Percentiles rank a stretch among this genome's conserved stretches.
Evolutionary conservation across 1,139 yeast genomes (phyloP).

Genomic region (Eremothecium gossypii): DNA sequence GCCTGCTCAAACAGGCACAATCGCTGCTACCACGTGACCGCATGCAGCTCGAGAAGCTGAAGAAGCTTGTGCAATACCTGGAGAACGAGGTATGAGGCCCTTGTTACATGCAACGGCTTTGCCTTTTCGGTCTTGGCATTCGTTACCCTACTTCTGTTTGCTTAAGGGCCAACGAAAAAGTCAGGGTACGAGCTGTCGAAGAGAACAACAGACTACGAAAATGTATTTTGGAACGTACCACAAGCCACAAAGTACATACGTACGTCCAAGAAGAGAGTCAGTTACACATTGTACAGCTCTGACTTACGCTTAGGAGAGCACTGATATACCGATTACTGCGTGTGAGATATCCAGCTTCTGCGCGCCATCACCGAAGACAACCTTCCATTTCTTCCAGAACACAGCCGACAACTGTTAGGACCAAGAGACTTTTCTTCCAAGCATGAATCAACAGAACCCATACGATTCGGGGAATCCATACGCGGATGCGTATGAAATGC

Average conservation of each 20-base stretch:
- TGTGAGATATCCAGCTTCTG: too few species aligned
- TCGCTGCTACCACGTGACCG: slow-evolving; percentile 12
- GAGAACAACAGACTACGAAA: not conserved
- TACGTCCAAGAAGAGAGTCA: not conserved
- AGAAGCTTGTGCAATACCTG: slow-evolving; percentile 13
- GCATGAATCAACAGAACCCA: slow-evolving; percentile 15
- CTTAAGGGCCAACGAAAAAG: slow-evolving; percentile 8
- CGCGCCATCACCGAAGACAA: too few species aligned
- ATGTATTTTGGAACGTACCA: not conserved
- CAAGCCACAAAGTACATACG: not conserved
- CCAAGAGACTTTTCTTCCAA: not conserved
- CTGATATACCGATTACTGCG: too few species aligned
- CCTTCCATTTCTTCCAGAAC: too few species aligned
- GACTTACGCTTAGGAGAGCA: too few species aligned
- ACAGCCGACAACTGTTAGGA: too few species aligned
- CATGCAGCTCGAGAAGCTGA: slow-evolving; percentile 11
- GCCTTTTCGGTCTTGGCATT: not conserved
- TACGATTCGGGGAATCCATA: slow-evolving; percentile 12
- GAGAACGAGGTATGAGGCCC: slow-evolving; percentile 13
- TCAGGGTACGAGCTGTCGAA: not conserved
- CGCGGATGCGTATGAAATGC: slow-evolving; percentile 13
- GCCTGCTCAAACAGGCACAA: slow-evolving; percentile 10
- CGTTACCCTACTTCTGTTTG: not conserved
- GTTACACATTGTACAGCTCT: too few species aligned
- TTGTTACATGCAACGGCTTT: not conserved